These are phyloP conservation scores for Sarocladium brachiariae DNA, from an alignment of 2,329 filamentous ascomycete genomes.

Conservation along the genomic window DNA sequence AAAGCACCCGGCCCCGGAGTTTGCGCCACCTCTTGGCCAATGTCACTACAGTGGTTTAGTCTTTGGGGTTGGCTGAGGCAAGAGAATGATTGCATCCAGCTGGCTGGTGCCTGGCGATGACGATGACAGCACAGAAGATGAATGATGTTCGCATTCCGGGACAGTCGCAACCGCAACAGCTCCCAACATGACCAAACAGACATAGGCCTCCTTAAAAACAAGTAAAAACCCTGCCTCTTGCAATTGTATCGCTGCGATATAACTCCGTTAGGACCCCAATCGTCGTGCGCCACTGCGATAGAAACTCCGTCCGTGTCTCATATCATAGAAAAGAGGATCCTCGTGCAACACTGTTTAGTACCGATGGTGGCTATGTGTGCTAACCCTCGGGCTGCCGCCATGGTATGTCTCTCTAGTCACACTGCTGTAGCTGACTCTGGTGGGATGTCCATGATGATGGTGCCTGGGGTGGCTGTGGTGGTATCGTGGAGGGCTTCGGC, in stretches of 20 bases:
- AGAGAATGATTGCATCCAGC: neutral
- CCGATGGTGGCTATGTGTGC: conserved; percentile 16
- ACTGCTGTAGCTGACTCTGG: conserved; percentile 35
- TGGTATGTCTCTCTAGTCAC: conserved; percentile 29
- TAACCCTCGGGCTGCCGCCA: conserved; percentile 33
- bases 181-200: neutral
- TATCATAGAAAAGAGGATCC: neutral
- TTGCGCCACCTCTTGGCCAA: too few species aligned
- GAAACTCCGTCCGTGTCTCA: too few species aligned
- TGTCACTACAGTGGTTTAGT: too few species aligned
- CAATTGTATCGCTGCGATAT: too few species aligned
- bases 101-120: conserved; percentile 2
- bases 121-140: neutral
- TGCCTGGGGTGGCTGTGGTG: conserved; percentile 23
- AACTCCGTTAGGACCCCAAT: too few species aligned
- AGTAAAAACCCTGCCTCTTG: neutral
- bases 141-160: neutral
- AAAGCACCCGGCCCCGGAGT: neutral
- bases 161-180: neutral
- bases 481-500: conserved; percentile 27
- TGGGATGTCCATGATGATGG: conserved; percentile 19
- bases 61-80: too few species aligned
- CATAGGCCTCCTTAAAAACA: neutral
- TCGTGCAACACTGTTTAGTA: conserved; percentile 1
- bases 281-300: too few species aligned